Conservation (phyloP, 2,329 filamentous ascomycete genomes). For the Aureobasidium namibiae region DNA sequence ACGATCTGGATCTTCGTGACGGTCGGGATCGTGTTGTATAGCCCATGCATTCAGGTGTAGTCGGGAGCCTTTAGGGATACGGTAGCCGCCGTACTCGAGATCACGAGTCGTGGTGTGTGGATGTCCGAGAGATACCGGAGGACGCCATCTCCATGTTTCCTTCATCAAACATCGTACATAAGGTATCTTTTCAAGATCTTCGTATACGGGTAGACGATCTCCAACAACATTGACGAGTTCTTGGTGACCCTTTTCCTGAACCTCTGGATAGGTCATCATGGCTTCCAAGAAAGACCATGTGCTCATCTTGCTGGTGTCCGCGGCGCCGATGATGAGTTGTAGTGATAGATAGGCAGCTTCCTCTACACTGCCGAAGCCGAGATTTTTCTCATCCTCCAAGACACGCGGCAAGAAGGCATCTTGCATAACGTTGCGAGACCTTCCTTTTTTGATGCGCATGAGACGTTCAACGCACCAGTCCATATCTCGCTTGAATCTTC, state of each 20-base stretch:
- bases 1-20: conserved; percentile 23
- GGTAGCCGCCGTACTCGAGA: conserved; percentile 30
- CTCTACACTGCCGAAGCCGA: conserved; percentile 12
- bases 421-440: not conserved
- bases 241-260: conserved; percentile 24
- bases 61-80: conserved; percentile 29
- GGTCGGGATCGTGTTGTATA: conserved; percentile 25
- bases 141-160: conserved; percentile 50
- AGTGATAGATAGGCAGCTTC: conserved; percentile 14
- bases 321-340: conserved; percentile 14
- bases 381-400: conserved; percentile 12
- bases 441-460: conserved; percentile 10
- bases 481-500: conserved; percentile 2
- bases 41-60: conserved; percentile 25
- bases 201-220: conserved; percentile 17
- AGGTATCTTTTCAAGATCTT: conserved; percentile 38
- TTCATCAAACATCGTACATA: conserved; percentile 48
- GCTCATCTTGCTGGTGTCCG: conserved; percentile 11
- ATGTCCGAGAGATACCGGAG: conserved; percentile 36
- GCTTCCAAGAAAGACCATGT: conserved; percentile 14
- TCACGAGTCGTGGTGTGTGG: conserved; percentile 29
- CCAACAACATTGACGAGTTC: conserved; percentile 27
- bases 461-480: conserved; percentile 9
- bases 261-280: conserved; percentile 23
- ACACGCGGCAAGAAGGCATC: conserved; percentile 11